phyloP scores from a whole-genome alignment of 345 rosid species.

The Aquilaria malaccensis region DNA sequence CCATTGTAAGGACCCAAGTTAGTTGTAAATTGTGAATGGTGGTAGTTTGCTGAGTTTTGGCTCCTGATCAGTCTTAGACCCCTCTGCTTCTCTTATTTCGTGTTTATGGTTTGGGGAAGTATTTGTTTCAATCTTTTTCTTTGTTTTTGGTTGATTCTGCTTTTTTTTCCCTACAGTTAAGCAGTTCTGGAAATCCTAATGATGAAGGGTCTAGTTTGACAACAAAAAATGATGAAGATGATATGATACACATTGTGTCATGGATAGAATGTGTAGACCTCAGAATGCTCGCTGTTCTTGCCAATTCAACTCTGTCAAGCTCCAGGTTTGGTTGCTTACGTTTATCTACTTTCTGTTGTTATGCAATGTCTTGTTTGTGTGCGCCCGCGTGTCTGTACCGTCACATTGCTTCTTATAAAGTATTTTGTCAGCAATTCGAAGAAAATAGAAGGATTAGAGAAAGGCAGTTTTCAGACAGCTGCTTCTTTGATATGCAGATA shows the following conservation, averaged over 20 bases:
- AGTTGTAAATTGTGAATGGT: no score
- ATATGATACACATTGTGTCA: constrained; percentile 31
- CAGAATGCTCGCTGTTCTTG: constrained; percentile 30
- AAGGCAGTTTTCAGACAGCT: not conserved
- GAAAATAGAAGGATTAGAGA: no score
- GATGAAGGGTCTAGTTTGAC: constrained; percentile 1
- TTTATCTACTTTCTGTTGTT: not conserved
- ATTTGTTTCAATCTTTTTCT: not conserved
- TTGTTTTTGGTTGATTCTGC: not conserved
- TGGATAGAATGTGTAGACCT: constrained; percentile 47
- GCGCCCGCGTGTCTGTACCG: not conserved
- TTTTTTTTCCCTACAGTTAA: not conserved
- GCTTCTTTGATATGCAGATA: constrained; percentile 17
- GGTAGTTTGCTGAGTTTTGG: no score
- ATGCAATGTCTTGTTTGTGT: not conserved
- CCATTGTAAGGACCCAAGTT: constrained; percentile 11
- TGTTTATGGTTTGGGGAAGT: not conserved
- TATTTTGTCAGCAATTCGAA: no score
- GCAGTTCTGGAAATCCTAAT: not conserved
- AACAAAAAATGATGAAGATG: constrained; percentile 15
- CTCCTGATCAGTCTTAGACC: no score
- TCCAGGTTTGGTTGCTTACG: constrained; percentile 22
- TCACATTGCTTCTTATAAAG: no score
- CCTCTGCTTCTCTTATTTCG: not conserved
- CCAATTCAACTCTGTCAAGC: constrained; percentile 36